phyloP scores from a whole-genome alignment of 768 basidiomycete genomes.

The Russula compacta region DNA sequence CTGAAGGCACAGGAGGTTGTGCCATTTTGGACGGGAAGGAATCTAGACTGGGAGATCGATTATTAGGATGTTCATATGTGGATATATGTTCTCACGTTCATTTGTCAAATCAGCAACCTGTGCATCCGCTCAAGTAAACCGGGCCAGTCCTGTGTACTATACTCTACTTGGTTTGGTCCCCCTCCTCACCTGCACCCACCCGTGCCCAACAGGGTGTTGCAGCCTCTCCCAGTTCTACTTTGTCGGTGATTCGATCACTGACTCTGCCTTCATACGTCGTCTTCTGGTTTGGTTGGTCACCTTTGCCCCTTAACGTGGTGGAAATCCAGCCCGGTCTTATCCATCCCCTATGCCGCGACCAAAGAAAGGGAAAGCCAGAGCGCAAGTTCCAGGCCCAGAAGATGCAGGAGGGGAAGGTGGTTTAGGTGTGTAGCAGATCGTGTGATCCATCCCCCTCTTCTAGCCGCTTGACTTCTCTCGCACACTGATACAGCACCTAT shows the following conservation, averaged over 20 bases:
- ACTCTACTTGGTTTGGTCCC: conserved; percentile 2
- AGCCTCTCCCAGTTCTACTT: neutral
- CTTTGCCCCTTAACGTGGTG: neutral
- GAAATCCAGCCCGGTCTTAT: neutral
- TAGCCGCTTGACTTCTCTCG: conserved; percentile 1
- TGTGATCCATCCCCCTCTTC: neutral
- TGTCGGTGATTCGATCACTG: neutral
- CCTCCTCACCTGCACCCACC: neutral
- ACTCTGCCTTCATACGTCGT: neutral
- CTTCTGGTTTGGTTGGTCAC: neutral
- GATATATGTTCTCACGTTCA: conserved; percentile 13
- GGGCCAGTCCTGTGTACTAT: neutral
- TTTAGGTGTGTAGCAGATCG: conserved; percentile 14
- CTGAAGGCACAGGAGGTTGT: conserved; percentile 47
- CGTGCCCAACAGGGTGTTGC: neutral
- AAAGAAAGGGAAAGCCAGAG: conserved; percentile 19
- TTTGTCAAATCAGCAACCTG: neutral
- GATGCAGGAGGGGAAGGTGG: conserved; percentile 4
- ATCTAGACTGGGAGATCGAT: conserved; percentile 55
- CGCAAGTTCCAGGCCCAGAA: conserved; percentile 1
- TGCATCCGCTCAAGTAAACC: neutral
- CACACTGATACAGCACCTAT: conserved; percentile 7
- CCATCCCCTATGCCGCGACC: conserved; percentile 1
- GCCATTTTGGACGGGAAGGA: conserved; percentile 85
- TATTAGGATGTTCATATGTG: neutral